phyloP scores from a whole-genome alignment of 1,284 basidiomycete species.

The Chondrostereum purpureum region DNA sequence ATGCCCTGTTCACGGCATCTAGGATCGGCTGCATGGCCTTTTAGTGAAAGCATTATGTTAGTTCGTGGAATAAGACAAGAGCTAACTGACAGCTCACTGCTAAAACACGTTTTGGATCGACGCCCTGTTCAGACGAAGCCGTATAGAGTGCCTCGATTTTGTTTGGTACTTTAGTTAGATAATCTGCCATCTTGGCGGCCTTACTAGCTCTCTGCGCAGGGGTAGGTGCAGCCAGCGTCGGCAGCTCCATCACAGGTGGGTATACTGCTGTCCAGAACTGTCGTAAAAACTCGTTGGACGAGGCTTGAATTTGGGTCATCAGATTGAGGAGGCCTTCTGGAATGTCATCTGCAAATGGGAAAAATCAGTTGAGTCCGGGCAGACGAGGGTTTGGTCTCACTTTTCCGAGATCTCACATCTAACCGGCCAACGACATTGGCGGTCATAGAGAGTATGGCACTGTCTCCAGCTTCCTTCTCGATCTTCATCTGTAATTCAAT shows the following conservation, averaged over 20 bases:
- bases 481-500: slow-evolving; percentile 28
- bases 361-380: slow-evolving; percentile 4
- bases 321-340: slow-evolving; percentile 74
- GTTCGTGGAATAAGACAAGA: too few relatives aligned
- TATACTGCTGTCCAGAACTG: slow-evolving; percentile 93
- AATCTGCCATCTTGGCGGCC: slow-evolving; percentile 80
- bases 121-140: slow-evolving; percentile 52
- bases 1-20: slow-evolving; percentile 72
- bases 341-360: slow-evolving; percentile 55
- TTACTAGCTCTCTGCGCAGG: slow-evolving; percentile 66
- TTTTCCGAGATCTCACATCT: slow-evolving; percentile 56
- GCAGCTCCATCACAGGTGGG: slow-evolving; percentile 61
- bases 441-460: slow-evolving; percentile 70
- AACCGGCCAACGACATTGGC: slow-evolving; percentile 65
- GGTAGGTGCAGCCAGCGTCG: slow-evolving; percentile 39
- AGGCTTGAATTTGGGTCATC: slow-evolving; percentile 85
- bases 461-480: slow-evolving; percentile 59
- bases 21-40: slow-evolving; percentile 80
- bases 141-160: slow-evolving; percentile 75
- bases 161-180: slow-evolving; percentile 71
- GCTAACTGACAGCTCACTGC: slow-evolving; percentile 43
- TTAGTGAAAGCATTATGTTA: slow-evolving; percentile 3
- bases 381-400: slow-evolving; percentile 31
- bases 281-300: slow-evolving; percentile 91
- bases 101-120: slow-evolving; percentile 60